A percentile compares a stretch with the other conserved stretches of the same genome.
Conservation (phyloP, 441 rosid genomes). For the Gossypium lobatum region DNA sequence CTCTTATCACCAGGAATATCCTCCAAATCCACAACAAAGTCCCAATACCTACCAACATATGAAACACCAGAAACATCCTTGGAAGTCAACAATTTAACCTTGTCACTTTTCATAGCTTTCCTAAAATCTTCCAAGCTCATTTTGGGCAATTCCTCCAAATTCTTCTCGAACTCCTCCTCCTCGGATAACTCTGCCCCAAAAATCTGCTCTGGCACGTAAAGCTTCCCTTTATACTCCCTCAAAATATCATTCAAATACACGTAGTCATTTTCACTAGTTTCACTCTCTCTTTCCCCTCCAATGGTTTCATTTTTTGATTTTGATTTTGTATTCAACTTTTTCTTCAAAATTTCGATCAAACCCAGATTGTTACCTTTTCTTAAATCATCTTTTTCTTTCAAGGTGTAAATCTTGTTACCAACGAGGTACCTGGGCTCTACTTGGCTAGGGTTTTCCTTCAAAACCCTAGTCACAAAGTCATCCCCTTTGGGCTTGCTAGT, state of each 20-base stretch:
- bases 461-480: slow-evolving; percentile 71
- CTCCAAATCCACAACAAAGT: slow-evolving; percentile 72
- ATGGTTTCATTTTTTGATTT: slow-evolving; percentile 24
- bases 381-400: slow-evolving; percentile 52
- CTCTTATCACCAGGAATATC: slow-evolving; percentile 80
- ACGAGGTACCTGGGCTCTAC: slow-evolving; percentile 63
- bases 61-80: slow-evolving; percentile 42
- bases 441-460: slow-evolving; percentile 90
- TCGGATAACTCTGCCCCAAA: slow-evolving; percentile 65
- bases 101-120: slow-evolving; percentile 58
- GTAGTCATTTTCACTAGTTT: slow-evolving; percentile 24
- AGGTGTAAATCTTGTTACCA: slow-evolving; percentile 52
- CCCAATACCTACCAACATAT: slow-evolving; percentile 30
- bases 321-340: slow-evolving; percentile 38
- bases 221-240: slow-evolving; percentile 80
- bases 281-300: slow-evolving; percentile 13
- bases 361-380: slow-evolving; percentile 36
- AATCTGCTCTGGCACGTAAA: slow-evolving; percentile 85
- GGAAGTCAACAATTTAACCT: slow-evolving; percentile 67
- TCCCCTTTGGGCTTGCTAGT: slow-evolving; percentile 30
- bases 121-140: slow-evolving; percentile 70
- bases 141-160: slow-evolving; percentile 55
- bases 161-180: slow-evolving; percentile 67
- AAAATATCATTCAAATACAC: slow-evolving; percentile 76
- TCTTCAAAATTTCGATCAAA: slow-evolving; percentile 35